Conservation (phyloP, 345 rosid species). For the Melaleuca quinquenervia region DNA sequence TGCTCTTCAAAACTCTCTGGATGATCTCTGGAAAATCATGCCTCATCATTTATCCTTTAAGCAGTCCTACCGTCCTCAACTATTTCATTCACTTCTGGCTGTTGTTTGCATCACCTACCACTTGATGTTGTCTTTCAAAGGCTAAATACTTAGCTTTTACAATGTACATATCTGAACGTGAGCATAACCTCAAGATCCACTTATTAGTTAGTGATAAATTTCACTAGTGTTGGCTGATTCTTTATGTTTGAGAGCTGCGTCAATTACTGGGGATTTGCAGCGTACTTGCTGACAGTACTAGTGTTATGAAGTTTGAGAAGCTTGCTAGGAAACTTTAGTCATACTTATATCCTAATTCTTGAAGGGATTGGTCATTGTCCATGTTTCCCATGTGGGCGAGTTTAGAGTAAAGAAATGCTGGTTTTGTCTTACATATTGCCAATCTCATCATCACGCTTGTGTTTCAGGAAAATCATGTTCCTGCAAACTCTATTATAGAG, state of each 20-base stretch:
- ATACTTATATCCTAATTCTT: no score
- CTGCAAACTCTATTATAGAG: background rate
- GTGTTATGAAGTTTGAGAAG: background rate
- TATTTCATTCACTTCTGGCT: background rate
- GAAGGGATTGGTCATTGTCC: background rate
- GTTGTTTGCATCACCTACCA: background rate
- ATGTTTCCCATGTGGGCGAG: background rate
- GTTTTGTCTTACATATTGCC: background rate
- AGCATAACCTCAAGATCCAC: background rate
- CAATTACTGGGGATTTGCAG: background rate
- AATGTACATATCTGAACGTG: background rate
- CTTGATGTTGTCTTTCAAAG: background rate
- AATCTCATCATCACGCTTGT: background rate
- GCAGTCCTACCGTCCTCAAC: background rate
- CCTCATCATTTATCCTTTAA: background rate
- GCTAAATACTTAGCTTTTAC: background rate
- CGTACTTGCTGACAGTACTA: background rate
- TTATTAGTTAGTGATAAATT: background rate
- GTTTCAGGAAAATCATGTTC: background rate
- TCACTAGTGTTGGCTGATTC: background rate
- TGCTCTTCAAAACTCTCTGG: background rate
- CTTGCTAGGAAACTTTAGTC: no score
- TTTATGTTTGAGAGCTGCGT: background rate
- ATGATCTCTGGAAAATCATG: background rate
- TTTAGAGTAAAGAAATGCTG: background rate